These are phyloP conservation scores for Lactarius sp. DNA, from an alignment of 768 basidiomycete species.

Conservation along the genomic window DNA sequence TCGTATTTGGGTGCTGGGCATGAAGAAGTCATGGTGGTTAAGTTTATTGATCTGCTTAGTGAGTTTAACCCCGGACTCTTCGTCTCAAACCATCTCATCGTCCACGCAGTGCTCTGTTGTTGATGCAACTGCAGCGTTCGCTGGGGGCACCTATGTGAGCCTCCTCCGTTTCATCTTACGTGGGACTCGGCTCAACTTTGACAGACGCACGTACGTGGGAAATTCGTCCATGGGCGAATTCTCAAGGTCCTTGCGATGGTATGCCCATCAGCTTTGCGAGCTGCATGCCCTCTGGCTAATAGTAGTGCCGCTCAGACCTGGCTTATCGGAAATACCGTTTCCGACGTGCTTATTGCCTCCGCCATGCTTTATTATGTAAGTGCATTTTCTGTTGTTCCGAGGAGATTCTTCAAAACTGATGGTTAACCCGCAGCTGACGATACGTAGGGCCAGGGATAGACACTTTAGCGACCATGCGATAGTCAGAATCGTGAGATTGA, in stretches of 20 bases:
- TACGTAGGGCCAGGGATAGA: neutral
- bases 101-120: neutral
- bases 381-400: neutral
- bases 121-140: neutral
- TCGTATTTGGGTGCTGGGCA: conserved; percentile 27
- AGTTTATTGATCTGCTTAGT: neutral
- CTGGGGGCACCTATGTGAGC: conserved; percentile 3
- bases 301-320: conserved; percentile 1
- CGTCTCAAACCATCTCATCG: neutral
- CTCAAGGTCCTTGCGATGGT: conserved; percentile 2
- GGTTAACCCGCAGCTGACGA: neutral
- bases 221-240: neutral
- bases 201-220: neutral
- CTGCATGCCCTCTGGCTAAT: no score
- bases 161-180: neutral
- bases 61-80: neutral
- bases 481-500: conserved; percentile 26
- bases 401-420: neutral
- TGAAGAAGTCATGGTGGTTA: neutral
- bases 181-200: neutral
- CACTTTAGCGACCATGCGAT: conserved; percentile 11
- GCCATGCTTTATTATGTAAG: conserved; percentile 12
- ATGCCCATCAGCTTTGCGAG: neutral
- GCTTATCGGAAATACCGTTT: conserved; percentile 7
- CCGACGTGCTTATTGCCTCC: conserved; percentile 10